Evolutionary conservation across 2,329 filamentous ascomycete genomes (phyloP).

Genomic region (Bimuria novae-zelandiae): DNA sequence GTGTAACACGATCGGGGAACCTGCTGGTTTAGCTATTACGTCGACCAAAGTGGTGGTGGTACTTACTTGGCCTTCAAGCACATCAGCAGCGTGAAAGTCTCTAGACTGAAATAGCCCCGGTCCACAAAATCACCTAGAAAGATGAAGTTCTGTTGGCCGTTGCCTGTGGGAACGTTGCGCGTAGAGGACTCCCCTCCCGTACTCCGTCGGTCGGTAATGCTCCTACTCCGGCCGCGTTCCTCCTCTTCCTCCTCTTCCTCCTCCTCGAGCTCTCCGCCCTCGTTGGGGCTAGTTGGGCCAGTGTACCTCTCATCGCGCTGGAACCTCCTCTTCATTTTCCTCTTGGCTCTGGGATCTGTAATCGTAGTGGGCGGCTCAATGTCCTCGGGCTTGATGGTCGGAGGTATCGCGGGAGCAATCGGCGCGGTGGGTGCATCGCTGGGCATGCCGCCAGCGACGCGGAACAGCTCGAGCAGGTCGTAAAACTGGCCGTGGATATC

Average conservation of each 20-base stretch:
- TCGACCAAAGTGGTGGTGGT: not conserved
- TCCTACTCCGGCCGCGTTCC: conserved; percentile 51
- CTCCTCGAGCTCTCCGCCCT: conserved; percentile 56
- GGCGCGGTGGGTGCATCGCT: conserved; percentile 67
- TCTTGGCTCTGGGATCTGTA: conserved; percentile 82
- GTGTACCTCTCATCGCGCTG: conserved; percentile 59
- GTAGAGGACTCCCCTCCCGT: conserved; percentile 50
- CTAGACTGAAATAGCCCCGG: conserved; percentile 73
- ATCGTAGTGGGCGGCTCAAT: conserved; percentile 90
- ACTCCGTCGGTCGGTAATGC: conserved; percentile 45
- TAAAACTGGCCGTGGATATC: conserved; percentile 99
- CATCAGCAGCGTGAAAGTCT: conserved; percentile 73
- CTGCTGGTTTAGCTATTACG: conserved; percentile 43
- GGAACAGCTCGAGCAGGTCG: conserved; percentile 94
- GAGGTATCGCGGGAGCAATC: conserved; percentile 66
- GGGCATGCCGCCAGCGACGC: conserved; percentile 95
- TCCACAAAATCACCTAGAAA: conserved; percentile 75
- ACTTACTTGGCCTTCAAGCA: conserved; percentile 72
- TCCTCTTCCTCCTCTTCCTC: conserved; percentile 57
- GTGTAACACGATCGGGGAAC: conserved; percentile 72
- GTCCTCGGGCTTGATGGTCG: conserved; percentile 87
- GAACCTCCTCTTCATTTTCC: conserved; percentile 71
- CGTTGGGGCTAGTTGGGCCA: conserved; percentile 55
- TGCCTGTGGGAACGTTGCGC: conserved; percentile 50
- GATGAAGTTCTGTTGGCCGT: conserved; percentile 70